Evolutionary conservation across 139 green algal genomes (phyloP), one percentile per base, ranked within the genome.

Genomic region (Astrephomene gubernaculifera): DNA sequence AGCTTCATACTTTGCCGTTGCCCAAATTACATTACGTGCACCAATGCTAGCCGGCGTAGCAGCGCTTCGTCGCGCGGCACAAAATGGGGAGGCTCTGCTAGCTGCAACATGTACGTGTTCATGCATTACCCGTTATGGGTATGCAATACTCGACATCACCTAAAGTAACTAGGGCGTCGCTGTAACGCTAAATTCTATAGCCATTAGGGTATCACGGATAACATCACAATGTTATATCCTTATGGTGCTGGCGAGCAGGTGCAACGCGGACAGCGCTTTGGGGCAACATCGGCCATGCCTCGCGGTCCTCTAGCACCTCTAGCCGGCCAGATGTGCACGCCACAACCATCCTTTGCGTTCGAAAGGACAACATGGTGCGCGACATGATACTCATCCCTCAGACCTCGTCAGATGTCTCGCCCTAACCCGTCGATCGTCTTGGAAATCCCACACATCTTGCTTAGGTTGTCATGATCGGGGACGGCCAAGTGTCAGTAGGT

Each of bases 401-500:
- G n/a, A n/a, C n/a, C n/a, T n/a, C n/a, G n/a, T n/a, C n/a, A n/a
- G n/a, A n/a, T n/a, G n/a, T n/a, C n/a, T n/a, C n/a, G n/a, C n/a
- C n/a, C n/a, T n/a, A n/a, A n/a, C n/a, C n/a, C n/a, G n/a, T n/a
- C n/a, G n/a, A n/a, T n/a, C n/a, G n/a, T n/a, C n/a, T n/a, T n/a
- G n/a, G n/a, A n/a, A n/a, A n/a, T n/a, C n/a, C n/a, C n/a, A n/a
- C n/a, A n/a, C n/a, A n/a, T n/a, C n/a, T n/a, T n/a, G n/a, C n/a
- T n/a, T 12, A 90, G 49, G 88, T 92, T 35, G 81, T 88, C 2
- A 79, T 92, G 76, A 88, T 92, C 39, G 88, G 88, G 19, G 88
- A 92, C 68, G 88, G 88, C 14, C 88, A 92, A 61, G 81, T 90
- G n/a, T 89, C 74, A n/a, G 80, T 88, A 24, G 88, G 88, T n/a